Conservation (phyloP, 176 grass and related monocot genomes). For the Phragmites australis region DNA sequence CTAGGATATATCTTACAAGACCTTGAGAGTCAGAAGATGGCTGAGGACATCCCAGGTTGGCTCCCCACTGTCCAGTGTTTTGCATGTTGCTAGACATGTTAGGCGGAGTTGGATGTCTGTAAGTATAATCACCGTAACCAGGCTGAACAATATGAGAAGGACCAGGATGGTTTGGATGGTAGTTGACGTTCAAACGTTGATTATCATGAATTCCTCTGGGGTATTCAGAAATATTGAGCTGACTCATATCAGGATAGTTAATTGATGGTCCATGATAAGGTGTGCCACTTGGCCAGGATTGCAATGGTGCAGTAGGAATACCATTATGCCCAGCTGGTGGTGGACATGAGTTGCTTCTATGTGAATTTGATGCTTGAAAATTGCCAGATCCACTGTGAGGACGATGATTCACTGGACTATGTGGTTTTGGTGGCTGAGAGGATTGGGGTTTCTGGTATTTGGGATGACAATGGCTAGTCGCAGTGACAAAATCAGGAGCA, state of each 20-base stretch:
- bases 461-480: constrained; percentile 32
- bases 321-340: constrained; percentile 48
- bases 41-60: constrained; percentile 33
- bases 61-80: constrained; percentile 47
- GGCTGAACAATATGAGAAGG: constrained; percentile 48
- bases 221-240: constrained; percentile 57
- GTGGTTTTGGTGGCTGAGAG: constrained; percentile 43
- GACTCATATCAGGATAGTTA: constrained; percentile 53
- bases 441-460: constrained; percentile 55
- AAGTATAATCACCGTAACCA: constrained; percentile 58
- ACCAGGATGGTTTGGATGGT: constrained; percentile 52
- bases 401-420: constrained; percentile 36
- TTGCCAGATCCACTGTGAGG: constrained; percentile 53
- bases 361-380: constrained; percentile 54
- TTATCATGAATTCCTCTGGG: constrained; percentile 48
- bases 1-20: constrained; percentile 52
- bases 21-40: constrained; percentile 51
- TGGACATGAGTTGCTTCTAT: constrained; percentile 55
- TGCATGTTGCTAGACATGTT: constrained; percentile 44
- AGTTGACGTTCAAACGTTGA: constrained; percentile 56
- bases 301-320: constrained; percentile 38
- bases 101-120: constrained; percentile 51
- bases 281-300: constrained; percentile 52
- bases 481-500: constrained; percentile 41
- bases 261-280: constrained; percentile 44